These are phyloP conservation scores for Candida parachauliodes DNA, from an alignment of 805 yeast species.

Conservation along the genomic window DNA sequence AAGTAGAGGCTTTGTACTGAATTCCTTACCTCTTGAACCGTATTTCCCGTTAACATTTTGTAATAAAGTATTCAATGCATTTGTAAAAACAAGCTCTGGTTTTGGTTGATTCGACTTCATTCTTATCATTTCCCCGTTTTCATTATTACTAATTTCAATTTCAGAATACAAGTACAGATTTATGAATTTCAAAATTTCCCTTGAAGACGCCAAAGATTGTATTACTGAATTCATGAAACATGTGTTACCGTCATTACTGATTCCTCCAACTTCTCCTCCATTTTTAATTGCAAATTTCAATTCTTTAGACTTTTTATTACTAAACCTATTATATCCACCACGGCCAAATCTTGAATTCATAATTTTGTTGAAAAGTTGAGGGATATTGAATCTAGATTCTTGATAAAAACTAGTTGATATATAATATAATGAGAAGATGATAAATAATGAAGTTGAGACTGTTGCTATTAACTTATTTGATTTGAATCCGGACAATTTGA, in stretches of 20 bases:
- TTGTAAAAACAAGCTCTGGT: constrained; percentile 44
- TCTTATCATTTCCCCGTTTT: constrained; percentile 7
- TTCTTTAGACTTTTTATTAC: constrained; percentile 15
- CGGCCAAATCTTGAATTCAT: constrained; percentile 15
- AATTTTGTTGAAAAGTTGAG: constrained; percentile 11
- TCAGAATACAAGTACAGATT: constrained; percentile 34
- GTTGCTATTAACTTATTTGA: constrained; percentile 9
- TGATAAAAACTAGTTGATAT: not conserved
- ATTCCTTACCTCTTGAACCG: constrained; percentile 52
- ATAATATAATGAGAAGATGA: constrained; percentile 9
- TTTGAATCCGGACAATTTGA: constrained; percentile 7
- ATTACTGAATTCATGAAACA: constrained; percentile 92
- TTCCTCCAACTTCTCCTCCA: constrained; percentile 82
- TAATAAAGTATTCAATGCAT: constrained; percentile 49
- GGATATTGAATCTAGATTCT: constrained; percentile 7
- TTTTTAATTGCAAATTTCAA: constrained; percentile 43
- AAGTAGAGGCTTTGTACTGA: constrained; percentile 56
- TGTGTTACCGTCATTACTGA: constrained; percentile 87
- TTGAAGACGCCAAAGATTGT: constrained; percentile 76
- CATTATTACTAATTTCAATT: constrained; percentile 18
- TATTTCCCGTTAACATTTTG: constrained; percentile 56
- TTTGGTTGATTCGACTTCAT: constrained; percentile 19
- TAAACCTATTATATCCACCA: not conserved
- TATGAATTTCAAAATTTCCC: constrained; percentile 54
- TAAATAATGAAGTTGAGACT: constrained; percentile 12